phyloP scores from a whole-genome alignment of 2,329 filamentous ascomycete species.

The Apiospora kogelbergensis region DNA sequence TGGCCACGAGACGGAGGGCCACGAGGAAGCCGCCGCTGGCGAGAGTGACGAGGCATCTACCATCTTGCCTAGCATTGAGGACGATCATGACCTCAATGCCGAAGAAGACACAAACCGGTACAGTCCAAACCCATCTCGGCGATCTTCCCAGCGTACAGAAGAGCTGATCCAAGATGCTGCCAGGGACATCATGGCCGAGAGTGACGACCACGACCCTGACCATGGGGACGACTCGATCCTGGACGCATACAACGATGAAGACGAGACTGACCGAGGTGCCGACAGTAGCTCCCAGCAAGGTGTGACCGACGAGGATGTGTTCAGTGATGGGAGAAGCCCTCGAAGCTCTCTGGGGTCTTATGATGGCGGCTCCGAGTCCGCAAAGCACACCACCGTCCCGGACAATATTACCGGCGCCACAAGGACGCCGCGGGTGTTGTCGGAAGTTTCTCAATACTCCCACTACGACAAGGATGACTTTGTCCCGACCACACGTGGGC shows the following conservation, averaged over 20 bases:
- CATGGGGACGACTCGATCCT: slow-evolving; percentile 23
- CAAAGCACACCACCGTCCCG: slow-evolving; percentile 25
- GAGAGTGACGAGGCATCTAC: slow-evolving; percentile 3
- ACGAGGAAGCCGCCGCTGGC: background rate
- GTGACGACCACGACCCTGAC: slow-evolving; percentile 37
- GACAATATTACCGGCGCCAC: slow-evolving; percentile 34
- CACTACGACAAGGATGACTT: slow-evolving; percentile 45
- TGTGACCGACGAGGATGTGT: slow-evolving; percentile 54
- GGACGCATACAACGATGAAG: slow-evolving; percentile 22
- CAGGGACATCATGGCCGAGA: slow-evolving; percentile 48
- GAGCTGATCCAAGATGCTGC: slow-evolving; percentile 55
- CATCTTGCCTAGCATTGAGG: slow-evolving; percentile 12
- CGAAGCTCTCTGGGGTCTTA: slow-evolving; percentile 58
- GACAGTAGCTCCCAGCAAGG: slow-evolving; percentile 53
- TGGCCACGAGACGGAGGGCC: background rate
- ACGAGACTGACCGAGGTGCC: slow-evolving; percentile 27
- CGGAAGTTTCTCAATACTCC: slow-evolving; percentile 46
- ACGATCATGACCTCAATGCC: slow-evolving; percentile 10
- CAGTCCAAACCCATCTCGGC: slow-evolving; percentile 20
- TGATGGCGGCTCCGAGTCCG: slow-evolving; percentile 32
- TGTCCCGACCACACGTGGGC: slow-evolving; percentile 55
- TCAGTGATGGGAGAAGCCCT: slow-evolving; percentile 57
- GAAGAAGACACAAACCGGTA: slow-evolving; percentile 9
- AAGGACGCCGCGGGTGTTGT: slow-evolving; percentile 49
- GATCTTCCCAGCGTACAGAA: slow-evolving; percentile 47